A percentile compares a stretch with the other conserved stretches of the same genome.
These are phyloP conservation scores for Candida adriatica DNA, from an alignment of 805 yeast genomes.

Conservation along the genomic window DNA sequence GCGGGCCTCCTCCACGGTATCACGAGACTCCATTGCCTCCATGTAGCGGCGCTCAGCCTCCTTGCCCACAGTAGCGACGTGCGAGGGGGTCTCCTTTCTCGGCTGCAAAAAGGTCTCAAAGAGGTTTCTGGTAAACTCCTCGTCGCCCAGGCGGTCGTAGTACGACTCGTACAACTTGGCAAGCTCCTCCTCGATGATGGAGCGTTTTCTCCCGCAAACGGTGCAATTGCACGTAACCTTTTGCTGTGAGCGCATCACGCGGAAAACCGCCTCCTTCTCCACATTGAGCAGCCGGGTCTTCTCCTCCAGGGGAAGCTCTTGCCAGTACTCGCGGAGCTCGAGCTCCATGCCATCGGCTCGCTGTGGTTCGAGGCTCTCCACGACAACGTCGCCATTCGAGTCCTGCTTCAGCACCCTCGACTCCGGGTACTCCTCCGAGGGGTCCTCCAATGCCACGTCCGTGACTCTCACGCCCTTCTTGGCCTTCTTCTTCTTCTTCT, in stretches of 20 bases:
- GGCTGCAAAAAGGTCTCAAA: slow-evolving; percentile 11
- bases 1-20: slow-evolving; percentile 8
- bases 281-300: slow-evolving; percentile 56
- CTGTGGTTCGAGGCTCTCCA: slow-evolving; percentile 37
- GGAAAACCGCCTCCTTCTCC: slow-evolving; percentile 63
- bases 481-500: slow-evolving; percentile 27
- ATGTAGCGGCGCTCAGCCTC: too few relatives aligned
- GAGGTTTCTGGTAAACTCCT: slow-evolving; percentile 9
- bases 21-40: not conserved
- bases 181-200: slow-evolving; percentile 68
- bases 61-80: too few relatives aligned
- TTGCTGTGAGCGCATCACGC: slow-evolving; percentile 55
- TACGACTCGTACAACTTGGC: slow-evolving; percentile 66
- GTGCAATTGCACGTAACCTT: slow-evolving; percentile 59
- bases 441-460: slow-evolving; percentile 37
- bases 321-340: slow-evolving; percentile 47
- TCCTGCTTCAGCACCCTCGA: slow-evolving; percentile 66
- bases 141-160: slow-evolving; percentile 32
- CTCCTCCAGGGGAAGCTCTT: slow-evolving; percentile 48
- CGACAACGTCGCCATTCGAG: slow-evolving; percentile 71
- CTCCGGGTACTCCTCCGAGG: slow-evolving; percentile 60
- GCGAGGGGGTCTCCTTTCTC: too few relatives aligned
- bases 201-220: slow-evolving; percentile 69
- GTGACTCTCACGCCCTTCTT: slow-evolving; percentile 9
- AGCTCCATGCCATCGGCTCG: slow-evolving; percentile 13